Conservation (phyloP, 2,329 filamentous ascomycete genomes). For the Fusarium nygamai region DNA sequence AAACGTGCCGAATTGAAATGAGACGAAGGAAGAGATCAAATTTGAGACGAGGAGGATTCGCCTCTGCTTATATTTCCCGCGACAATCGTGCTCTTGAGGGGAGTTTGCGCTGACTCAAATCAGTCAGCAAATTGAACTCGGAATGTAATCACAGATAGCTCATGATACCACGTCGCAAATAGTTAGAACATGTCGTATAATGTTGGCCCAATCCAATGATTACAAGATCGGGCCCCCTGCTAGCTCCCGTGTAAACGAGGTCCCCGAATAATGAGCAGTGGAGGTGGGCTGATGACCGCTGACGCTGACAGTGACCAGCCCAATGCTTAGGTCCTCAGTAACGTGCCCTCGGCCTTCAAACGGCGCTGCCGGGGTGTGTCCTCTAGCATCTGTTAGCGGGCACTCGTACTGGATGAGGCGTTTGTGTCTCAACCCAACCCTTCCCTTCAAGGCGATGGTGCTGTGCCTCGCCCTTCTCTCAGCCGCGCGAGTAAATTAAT, state of each 20-base stretch:
- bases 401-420: neutral
- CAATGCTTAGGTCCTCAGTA: neutral
- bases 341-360: slow-evolving; percentile 4
- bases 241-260: slow-evolving; percentile 29
- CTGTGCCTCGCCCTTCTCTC: slow-evolving; percentile 24
- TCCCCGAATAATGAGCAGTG: neutral
- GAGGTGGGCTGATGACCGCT: slow-evolving; percentile 12
- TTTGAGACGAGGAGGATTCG: neutral
- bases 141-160: slow-evolving; percentile 4
- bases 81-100: neutral
- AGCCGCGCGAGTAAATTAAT: slow-evolving; percentile 1
- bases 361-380: neutral
- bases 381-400: neutral
- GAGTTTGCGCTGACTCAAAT: neutral
- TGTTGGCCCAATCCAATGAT: neutral
- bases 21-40: neutral
- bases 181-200: slow-evolving; percentile 13
- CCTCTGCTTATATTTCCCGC: neutral
- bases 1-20: slow-evolving; percentile 14
- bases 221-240: slow-evolving; percentile 11
- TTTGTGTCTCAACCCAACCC: slow-evolving; percentile 21
- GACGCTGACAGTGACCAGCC: neutral
- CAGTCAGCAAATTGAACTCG: neutral
- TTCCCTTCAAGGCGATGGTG: slow-evolving; percentile 3
- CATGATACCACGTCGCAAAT: slow-evolving; percentile 2